Base-by-base conservation (phyloP, 495 filamentous ascomycete genomes). In the Hypoxylon subgilvum region DNA sequence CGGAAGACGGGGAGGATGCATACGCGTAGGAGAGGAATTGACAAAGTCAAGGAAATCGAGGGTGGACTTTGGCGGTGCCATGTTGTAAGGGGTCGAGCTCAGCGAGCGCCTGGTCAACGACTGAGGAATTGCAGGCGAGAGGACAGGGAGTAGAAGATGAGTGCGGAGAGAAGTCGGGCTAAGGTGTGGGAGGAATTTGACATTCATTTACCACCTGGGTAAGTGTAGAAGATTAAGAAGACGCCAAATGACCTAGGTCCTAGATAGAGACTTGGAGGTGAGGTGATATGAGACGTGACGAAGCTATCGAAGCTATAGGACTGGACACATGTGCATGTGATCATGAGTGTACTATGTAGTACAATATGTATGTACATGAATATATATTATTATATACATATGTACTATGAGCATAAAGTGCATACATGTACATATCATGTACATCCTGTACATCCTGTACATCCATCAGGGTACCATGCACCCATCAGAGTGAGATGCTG, bases 11-110 rank as follows among this genome's bases (percentile, higher is more conserved):
- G 32, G 30, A 35, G 5, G 52, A 21, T 22, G 18, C 86, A 57
- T 84, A 98, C 94, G 93, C 53, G 92, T 96, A 9, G 95, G 94
- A 42, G 92, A 96, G 48, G 88, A 88, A 74, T 97, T 94, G 70
- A 98, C 86, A 77, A 96, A 98, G 70, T 89, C 88, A 65, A 97
- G 72, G 67, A 98, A 96, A 72, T 92, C 89, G 74, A 88, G 75
- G 44, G 89, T 92, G 45, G 85, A 79, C 25, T 82, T 73, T 45
- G 82, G 81, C 17, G 82, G 80, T 35, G 84, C 78, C 85, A 89
- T 88, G 47, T 63, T 71, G 49, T 56, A 14, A 25, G 70, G 14
- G 12, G 69, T 35, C 21, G 62, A 57, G 34, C 51, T 61, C 61
- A 67, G 69, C 7, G 8, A 16, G 30, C 30, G 43, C 5, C n/a